A percentile compares a stretch with the other conserved stretches of the same genome.
Conservation (phyloP, 1,284 basidiomycete species). For the Stygiomarasmius scandens region DNA sequence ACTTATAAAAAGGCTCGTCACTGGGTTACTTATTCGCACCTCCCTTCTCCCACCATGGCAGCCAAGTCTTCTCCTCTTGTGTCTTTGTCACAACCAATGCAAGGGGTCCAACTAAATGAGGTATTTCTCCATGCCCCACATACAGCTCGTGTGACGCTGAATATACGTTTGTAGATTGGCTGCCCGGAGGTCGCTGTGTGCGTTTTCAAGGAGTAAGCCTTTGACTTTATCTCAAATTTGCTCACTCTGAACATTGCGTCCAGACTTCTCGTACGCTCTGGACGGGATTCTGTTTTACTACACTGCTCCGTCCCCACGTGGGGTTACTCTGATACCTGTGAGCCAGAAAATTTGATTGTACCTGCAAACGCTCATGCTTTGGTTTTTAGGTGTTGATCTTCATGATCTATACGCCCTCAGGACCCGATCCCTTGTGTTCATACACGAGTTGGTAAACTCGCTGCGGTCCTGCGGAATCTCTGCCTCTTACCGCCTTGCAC, state of each 20-base stretch:
- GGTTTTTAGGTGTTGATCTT: constrained; percentile 55
- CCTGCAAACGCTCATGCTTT: background rate
- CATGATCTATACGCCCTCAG: constrained; percentile 69
- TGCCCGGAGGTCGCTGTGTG: constrained; percentile 55
- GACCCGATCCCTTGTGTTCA: constrained; percentile 62
- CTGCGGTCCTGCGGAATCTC: constrained; percentile 61
- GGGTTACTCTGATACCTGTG: constrained; percentile 60
- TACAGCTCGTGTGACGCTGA: constrained; percentile 8
- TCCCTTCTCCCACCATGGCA: background rate
- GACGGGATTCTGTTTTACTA: constrained; percentile 46
- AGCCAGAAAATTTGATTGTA: too few species aligned
- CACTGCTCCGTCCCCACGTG: constrained; percentile 69
- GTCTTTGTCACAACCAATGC: constrained; percentile 33
- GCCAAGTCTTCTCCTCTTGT: constrained; percentile 42
- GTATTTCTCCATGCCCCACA: constrained; percentile 27
- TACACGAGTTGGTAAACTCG: constrained; percentile 63
- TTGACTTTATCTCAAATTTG: background rate
- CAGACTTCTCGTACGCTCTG: constrained; percentile 44
- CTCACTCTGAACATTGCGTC: background rate
- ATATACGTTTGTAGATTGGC: constrained; percentile 39
- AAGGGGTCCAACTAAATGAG: constrained; percentile 41
- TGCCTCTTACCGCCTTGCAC: constrained; percentile 63
- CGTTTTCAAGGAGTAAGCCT: constrained; percentile 57
- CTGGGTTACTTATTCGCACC: background rate
- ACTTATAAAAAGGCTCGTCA: background rate